Evolutionary conservation across 1,284 basidiomycete genomes (phyloP), one percentile per base, ranked within the genome.

Genomic region (Ustilago sp.): DNA sequence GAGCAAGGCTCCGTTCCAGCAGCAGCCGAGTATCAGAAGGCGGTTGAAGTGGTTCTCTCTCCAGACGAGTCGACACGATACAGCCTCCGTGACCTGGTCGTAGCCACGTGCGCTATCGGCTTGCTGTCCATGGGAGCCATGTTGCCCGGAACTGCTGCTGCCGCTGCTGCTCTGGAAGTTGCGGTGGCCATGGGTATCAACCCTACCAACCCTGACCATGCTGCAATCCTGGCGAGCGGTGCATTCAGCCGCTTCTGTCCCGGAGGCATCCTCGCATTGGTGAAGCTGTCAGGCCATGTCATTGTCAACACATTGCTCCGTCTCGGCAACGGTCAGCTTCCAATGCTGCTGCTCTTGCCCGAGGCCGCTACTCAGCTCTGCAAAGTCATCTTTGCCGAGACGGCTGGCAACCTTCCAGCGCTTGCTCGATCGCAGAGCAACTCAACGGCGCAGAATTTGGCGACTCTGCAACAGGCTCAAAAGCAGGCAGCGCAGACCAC

Each of bases 401-500:
- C 79, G 0, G 63, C 50, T 5, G 81, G 81, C 34, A 50, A 48
- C 9, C 57, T 85, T 6, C 83, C 83, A 5, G 77, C 79, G 12
- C 59, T 83, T 9, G 63, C 64, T 8, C 43, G 59, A 32, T 9
- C 54, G 17, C 55, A 45, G 15, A 36, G 12, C 8, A 53, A 13
- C 47, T 28, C 54, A 2, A 67, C 63, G 47, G 38, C 51, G 5
- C 56, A 63, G n/a, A 68, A 56, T 19, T n/a, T 56, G 15, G 64
- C 64, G 2, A 63, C 48, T 3, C 59, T 77, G 48, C 71, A 79
- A 62, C 75, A 82, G 84, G 56, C 87, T 86, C 69, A 68, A 53
- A 85, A 64, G 53, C 83, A 72, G 68, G 70, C 82, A 9, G 63
- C 77, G 62, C 87, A 87, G 77, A 89, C 89, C 68, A 89, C 89